phyloP scores from a whole-genome alignment of 2,329 filamentous ascomycete species.

The Epicoccum sorghinum region DNA sequence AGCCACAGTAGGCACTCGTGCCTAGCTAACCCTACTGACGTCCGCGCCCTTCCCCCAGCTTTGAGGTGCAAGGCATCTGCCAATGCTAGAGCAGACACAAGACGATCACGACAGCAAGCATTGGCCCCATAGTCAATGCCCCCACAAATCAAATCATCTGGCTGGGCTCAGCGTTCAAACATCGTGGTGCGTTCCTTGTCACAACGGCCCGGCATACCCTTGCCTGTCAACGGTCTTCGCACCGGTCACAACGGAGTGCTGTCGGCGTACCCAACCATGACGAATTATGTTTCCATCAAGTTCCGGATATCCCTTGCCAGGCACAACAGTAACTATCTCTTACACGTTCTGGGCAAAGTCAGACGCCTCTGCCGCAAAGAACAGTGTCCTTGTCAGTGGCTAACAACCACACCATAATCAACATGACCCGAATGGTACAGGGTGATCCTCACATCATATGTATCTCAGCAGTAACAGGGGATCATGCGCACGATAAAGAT shows the following conservation, averaged over 20 bases:
- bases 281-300: neutral
- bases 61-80: too few species aligned
- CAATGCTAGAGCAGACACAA: too few species aligned
- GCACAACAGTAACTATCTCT: neutral
- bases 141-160: too few species aligned
- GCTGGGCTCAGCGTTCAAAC: too few species aligned
- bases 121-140: neutral
- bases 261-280: neutral
- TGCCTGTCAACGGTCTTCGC: neutral
- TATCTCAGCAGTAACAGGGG: neutral
- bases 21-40: neutral
- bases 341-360: neutral
- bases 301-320: neutral
- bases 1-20: neutral
- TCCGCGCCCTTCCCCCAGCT: neutral
- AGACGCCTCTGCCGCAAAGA: neutral
- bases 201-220: conserved; percentile 5
- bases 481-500: neutral
- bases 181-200: conserved; percentile 1
- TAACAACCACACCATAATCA: neutral
- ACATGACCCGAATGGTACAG: neutral
- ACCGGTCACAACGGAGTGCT: neutral
- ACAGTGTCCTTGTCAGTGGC: conserved; percentile 3
- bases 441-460: neutral
- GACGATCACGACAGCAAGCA: neutral